Evolutionary conservation across 2,329 filamentous ascomycete species (phyloP), one percentile per base, ranked within the genome.

Genomic region (Verticillium dahliae): DNA sequence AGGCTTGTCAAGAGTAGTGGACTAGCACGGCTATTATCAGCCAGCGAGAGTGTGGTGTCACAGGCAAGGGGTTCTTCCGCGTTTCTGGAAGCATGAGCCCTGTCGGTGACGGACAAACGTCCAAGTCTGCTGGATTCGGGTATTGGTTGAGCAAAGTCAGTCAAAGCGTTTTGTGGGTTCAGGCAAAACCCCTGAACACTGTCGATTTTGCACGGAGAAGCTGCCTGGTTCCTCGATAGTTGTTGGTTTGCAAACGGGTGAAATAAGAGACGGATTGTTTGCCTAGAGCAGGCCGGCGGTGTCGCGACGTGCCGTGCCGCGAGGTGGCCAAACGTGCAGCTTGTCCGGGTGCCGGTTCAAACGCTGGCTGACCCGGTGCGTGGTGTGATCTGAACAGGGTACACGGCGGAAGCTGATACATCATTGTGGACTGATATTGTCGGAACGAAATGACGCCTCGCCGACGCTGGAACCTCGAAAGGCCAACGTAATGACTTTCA

Each of bases 361-460:
- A 22, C 11, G 45, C 45, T 22, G 18, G 9, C 9, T 22, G 45
- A n/a, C 9, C 45, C 45, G 10, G 45, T 13, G 45, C 4, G 18
- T 10, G 45, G 10, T 52, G 11, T 10, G 22, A 52, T 57, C 35
- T 33, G 55, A 55, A 62, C 62, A 63, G 58, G 60, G 60, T 63
- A 60, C 55, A 37, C 22, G 15, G 55, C 55, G 10, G 9, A 31
- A 55, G 37, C 13, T 45, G 54, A 55, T 61, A 62, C 60, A 62
- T 63, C 59, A 58, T 62, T 62, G 63, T 66, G 64, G 64, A 65
- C 64, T 66, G 64, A 66, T 65, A 50, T 59, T 34, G 34, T 60
- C 34, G 64, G 64, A 62, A 61, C 62, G 57, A 65, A 50, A 65
- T 65, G 63, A 65, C 60, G 61, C 64, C 61, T 65, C 45, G 45